Base-by-base conservation (phyloP, 129 eudicot genomes). In the Artemisia annua region DNA sequence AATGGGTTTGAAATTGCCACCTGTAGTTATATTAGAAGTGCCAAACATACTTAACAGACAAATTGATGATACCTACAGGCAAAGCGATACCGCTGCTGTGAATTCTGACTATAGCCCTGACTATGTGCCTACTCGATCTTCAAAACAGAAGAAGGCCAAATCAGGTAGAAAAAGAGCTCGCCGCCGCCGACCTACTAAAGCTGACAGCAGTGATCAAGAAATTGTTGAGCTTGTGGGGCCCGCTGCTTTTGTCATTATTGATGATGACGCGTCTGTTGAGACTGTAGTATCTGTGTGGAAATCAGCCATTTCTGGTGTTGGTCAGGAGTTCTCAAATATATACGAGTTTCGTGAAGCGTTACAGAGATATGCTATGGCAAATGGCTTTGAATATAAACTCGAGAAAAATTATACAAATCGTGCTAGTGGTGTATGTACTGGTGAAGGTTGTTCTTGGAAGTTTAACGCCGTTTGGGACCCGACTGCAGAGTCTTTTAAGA, bases 401-500 rank as follows among this genome's bases (percentile, higher is more conserved):
- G 80, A 81, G 66, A 87, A 87, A 80, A 89, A 85, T n/a, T 82
- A 89, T 56, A 63, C 79, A 26, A 67, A 46, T 35, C 88, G 90
- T 71, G 96, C 76, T 2, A 75, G 75, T 76, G 90, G 86, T 54
- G 77, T 32, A 63, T 89, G 96, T 76, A 82, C 79, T 32, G 79
- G 60, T 14, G 88, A 80, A 14, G 88, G 88, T 48, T 89, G 96
- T 80, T 81, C 92, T 53, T 89, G 96, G 96, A 89, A 68, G 79
- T 80, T 89, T 64, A 77, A 81, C 64, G 90, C 88, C 24, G 66
- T 75, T 24, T 79, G 83, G 92, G 88, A 78, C 70, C 82, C 88
- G 17, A 67, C 82, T 54, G 63, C 79, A 50, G 69, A 80, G 32
- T 66, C 90, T 39, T 89, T 89, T 59, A 81, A 77, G 82, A 87